phyloP scores from a whole-genome alignment of 805 yeast genomes.

The Pichia heedii region DNA sequence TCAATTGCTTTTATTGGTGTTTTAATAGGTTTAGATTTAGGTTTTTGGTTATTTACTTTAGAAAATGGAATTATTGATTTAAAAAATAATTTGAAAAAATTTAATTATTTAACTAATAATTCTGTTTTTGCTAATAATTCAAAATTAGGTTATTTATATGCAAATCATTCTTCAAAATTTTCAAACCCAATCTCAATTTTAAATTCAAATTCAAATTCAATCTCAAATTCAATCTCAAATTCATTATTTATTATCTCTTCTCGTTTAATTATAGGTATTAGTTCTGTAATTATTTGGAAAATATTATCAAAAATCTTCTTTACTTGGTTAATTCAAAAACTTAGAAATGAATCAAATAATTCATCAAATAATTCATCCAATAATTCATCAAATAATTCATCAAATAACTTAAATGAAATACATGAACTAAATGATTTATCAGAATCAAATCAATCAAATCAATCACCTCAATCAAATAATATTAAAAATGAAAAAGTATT shows the following conservation, averaged over 20 bases:
- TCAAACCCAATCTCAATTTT: too few species aligned
- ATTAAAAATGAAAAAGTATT: slow-evolving; percentile 25
- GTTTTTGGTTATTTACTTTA: slow-evolving; percentile 40
- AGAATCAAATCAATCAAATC: too few species aligned
- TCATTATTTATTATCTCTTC: background rate
- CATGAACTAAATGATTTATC: too few species aligned
- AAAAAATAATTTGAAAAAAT: slow-evolving; percentile 7
- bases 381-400: too few species aligned
- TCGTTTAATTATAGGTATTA: slow-evolving; percentile 56
- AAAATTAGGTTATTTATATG: slow-evolving; percentile 12
- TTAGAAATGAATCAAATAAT: too few species aligned
- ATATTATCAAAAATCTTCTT: slow-evolving; percentile 59
- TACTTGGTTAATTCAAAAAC: slow-evolving; percentile 9
- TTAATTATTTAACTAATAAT: slow-evolving; percentile 3
- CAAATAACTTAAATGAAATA: too few species aligned
- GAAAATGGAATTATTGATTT: background rate
- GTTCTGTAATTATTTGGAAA: slow-evolving; percentile 64
- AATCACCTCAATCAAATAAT: background rate
- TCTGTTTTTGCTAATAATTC: slow-evolving; percentile 11
- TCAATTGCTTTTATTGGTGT: slow-evolving; percentile 91
- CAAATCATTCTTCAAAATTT: background rate
- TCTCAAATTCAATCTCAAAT: too few species aligned
- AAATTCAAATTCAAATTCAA: too few species aligned
- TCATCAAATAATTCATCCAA: too few species aligned
- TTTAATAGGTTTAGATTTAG: slow-evolving; percentile 62